Conservation (phyloP, 2,329 filamentous ascomycete genomes). For the Colletotrichum tanaceti region DNA sequence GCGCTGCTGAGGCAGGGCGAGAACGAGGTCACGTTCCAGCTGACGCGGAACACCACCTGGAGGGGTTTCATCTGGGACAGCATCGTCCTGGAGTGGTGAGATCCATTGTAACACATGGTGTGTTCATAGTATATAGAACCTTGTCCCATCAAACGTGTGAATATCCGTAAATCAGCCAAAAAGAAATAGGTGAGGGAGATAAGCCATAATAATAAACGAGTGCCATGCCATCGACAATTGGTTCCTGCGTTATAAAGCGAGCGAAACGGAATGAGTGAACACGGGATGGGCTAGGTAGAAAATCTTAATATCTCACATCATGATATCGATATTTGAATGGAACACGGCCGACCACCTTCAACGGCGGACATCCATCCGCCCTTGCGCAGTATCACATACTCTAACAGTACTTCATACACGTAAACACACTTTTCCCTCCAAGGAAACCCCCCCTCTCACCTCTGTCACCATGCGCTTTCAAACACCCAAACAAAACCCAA, state of each 20-base stretch:
- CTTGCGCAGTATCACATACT: slow-evolving; percentile 1
- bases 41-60: slow-evolving; percentile 46
- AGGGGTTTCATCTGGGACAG: slow-evolving; percentile 47
- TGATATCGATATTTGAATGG: background rate
- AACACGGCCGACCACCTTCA: background rate
- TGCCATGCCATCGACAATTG: no score
- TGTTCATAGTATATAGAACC: no score
- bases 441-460: no score
- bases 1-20: slow-evolving; percentile 41
- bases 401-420: slow-evolving; percentile 10
- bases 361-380: background rate
- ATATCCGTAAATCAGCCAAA: slow-evolving; percentile 2
- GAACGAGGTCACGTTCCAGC: slow-evolving; percentile 46
- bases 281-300: background rate
- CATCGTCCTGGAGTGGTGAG: slow-evolving; percentile 46
- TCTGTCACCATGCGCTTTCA: slow-evolving; percentile 7
- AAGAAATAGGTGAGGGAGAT: no score
- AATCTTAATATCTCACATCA: background rate
- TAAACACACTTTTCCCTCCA: background rate
- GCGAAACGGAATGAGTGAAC: no score
- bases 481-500: slow-evolving; percentile 5
- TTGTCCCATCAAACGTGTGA: background rate
- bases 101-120: no score
- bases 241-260: no score
- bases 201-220: background rate